phyloP scores from a whole-genome alignment of 1,284 basidiomycete genomes.

The Pisolithus thermaeus region DNA sequence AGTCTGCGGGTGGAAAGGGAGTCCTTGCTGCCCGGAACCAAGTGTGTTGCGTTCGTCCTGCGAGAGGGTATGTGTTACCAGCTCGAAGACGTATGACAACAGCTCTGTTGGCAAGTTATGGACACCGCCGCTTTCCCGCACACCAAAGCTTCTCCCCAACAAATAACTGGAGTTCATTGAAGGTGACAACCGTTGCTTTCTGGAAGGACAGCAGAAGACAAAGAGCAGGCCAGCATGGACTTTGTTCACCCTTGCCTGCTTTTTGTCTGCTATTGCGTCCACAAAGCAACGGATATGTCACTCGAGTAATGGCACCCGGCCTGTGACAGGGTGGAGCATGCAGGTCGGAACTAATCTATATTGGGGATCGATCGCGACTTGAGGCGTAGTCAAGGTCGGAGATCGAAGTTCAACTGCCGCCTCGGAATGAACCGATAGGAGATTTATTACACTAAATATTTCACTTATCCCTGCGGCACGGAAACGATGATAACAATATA shows the following conservation, averaged over 20 bases:
- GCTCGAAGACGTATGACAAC: conserved; percentile 43
- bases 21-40: conserved; percentile 15
- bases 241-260: neutral
- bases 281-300: neutral
- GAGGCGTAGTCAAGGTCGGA: no score
- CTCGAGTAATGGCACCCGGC: neutral
- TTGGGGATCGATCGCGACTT: neutral
- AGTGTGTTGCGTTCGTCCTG: conserved; percentile 6
- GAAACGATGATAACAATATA: neutral
- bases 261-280: neutral
- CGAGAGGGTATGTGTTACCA: conserved; percentile 30
- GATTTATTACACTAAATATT: no score
- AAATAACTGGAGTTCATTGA: neutral
- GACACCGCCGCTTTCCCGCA: conserved; percentile 25
- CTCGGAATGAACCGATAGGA: neutral
- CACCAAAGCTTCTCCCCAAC: neutral
- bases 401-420: neutral
- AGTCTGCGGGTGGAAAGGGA: conserved; percentile 34
- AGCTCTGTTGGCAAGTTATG: conserved; percentile 43
- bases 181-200: neutral
- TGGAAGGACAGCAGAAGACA: neutral
- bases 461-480: neutral
- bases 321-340: neutral
- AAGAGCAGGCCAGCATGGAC: neutral
- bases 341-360: neutral